Conservation (phyloP, 1,284 basidiomycete species). For the Pascua sp. region DNA sequence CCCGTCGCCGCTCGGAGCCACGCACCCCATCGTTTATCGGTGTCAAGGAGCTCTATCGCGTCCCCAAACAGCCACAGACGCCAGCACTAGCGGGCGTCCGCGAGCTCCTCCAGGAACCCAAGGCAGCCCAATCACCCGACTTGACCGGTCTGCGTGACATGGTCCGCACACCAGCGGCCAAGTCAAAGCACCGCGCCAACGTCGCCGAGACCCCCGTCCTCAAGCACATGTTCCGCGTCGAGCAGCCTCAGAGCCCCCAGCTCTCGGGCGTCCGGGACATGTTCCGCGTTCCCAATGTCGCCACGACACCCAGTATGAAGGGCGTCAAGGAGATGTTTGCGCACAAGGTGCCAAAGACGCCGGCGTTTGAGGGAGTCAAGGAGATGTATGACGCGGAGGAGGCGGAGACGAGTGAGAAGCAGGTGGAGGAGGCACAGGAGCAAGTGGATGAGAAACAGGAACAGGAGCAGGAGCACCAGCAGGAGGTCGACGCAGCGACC, state of each 20-base stretch:
- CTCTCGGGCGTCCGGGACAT: slow-evolving; percentile 1
- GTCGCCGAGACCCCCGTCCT: slow-evolving; percentile 25
- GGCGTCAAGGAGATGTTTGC: slow-evolving; percentile 9
- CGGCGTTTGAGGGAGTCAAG: slow-evolving; percentile 22
- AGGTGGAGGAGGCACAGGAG: background rate
- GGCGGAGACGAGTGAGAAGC: background rate
- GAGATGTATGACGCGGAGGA: slow-evolving; percentile 22
- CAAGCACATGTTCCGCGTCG: slow-evolving; percentile 19
- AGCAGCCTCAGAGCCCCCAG: background rate
- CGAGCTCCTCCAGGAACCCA: slow-evolving; percentile 3
- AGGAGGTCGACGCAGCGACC: background rate
- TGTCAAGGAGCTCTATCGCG: slow-evolving; percentile 21
- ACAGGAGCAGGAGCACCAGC: background rate
- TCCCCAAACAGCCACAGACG: slow-evolving; percentile 1
- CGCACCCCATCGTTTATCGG: slow-evolving; percentile 28
- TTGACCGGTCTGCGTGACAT: slow-evolving; percentile 5
- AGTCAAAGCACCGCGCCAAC: background rate
- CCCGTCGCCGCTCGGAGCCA: slow-evolving; percentile 4
- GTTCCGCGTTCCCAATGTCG: background rate
- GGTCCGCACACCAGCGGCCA: background rate
- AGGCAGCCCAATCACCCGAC: background rate
- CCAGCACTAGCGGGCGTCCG: slow-evolving; percentile 5
- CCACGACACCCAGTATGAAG: background rate
- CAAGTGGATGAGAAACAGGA: background rate
- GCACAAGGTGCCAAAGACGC: slow-evolving; percentile 15